These are phyloP conservation scores for Sporothrix brasiliensis DNA, from an alignment of 2,329 filamentous ascomycete species.

Conservation along the genomic window DNA sequence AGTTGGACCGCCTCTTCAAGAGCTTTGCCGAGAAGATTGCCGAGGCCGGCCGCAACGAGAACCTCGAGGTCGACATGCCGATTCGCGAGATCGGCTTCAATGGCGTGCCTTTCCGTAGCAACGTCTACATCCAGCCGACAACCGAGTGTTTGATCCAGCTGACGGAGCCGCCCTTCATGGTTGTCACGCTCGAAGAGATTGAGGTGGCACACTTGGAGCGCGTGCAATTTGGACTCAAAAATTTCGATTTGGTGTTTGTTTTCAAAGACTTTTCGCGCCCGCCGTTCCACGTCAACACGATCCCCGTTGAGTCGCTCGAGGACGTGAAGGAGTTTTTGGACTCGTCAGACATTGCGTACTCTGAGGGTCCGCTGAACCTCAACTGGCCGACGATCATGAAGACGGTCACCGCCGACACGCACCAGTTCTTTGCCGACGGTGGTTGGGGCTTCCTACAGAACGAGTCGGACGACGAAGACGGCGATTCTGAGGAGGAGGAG, in stretches of 20 bases:
- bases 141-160: conserved; percentile 97
- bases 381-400: conserved; percentile 99
- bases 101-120: conserved; percentile 92
- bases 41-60: conserved; percentile 88
- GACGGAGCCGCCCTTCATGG: conserved; percentile 95
- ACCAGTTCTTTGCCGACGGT: conserved; percentile 92
- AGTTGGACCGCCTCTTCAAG: conserved; percentile 94
- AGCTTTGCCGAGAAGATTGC: conserved; percentile 96
- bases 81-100: conserved; percentile 96
- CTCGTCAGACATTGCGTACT: conserved; percentile 90
- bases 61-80: conserved; percentile 91
- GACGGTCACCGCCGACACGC: conserved; percentile 90
- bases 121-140: conserved; percentile 92
- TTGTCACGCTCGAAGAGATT: conserved; percentile 92
- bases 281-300: conserved; percentile 95
- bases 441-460: conserved; percentile 91
- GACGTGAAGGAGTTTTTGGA: conserved; percentile 98
- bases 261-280: conserved; percentile 96
- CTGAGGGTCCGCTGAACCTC: conserved; percentile 91
- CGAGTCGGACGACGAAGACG: conserved; percentile 83
- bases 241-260: conserved; percentile 97
- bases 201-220: conserved; percentile 95
- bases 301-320: conserved; percentile 91
- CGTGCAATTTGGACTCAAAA: conserved; percentile 95
- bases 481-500: conserved; percentile 77